phyloP scores from a whole-genome alignment of 371 early-diverging fungal genomes.

The Mucor indicus region DNA sequence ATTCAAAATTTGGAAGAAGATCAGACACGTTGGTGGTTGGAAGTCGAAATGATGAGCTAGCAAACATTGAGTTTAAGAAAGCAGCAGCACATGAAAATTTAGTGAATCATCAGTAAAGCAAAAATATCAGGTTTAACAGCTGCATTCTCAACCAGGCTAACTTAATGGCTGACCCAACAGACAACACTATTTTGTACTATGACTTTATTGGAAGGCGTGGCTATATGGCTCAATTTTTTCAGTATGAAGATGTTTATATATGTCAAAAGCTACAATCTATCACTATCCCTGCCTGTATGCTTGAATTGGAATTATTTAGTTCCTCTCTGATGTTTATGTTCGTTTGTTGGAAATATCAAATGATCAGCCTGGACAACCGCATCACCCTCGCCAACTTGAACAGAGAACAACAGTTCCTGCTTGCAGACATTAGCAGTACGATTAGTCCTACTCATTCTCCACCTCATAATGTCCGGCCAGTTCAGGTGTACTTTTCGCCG shows the following conservation, averaged over 20 bases:
- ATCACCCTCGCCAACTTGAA: slow-evolving; percentile 7
- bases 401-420: slow-evolving; percentile 1
- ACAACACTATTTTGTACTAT: slow-evolving; percentile 14
- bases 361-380: slow-evolving; percentile 2
- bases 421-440: no score
- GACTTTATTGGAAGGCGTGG: slow-evolving; percentile 7
- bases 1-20: background rate
- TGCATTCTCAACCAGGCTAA: slow-evolving; percentile 10
- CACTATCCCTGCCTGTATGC: slow-evolving; percentile 3
- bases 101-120: slow-evolving; percentile 4
- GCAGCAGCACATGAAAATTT: background rate
- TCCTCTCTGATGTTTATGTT: slow-evolving; percentile 7
- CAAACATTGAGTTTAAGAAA: slow-evolving; percentile 10
- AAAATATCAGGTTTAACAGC: slow-evolving; percentile 10
- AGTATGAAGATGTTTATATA: slow-evolving; percentile 8
- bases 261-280: slow-evolving; percentile 12
- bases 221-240: slow-evolving; percentile 7
- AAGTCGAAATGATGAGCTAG: no score
- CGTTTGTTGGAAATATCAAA: slow-evolving; percentile 4
- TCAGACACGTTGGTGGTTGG: background rate
- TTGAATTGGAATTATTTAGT: slow-evolving; percentile 6
- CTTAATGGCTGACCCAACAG: slow-evolving; percentile 11
- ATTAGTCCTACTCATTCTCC: slow-evolving; percentile 8
- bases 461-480: slow-evolving; percentile 4
- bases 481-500: slow-evolving; percentile 7